These are phyloP conservation scores for Rugonectria rugulosa DNA, from an alignment of 2,329 filamentous ascomycete genomes.

Conservation along the genomic window DNA sequence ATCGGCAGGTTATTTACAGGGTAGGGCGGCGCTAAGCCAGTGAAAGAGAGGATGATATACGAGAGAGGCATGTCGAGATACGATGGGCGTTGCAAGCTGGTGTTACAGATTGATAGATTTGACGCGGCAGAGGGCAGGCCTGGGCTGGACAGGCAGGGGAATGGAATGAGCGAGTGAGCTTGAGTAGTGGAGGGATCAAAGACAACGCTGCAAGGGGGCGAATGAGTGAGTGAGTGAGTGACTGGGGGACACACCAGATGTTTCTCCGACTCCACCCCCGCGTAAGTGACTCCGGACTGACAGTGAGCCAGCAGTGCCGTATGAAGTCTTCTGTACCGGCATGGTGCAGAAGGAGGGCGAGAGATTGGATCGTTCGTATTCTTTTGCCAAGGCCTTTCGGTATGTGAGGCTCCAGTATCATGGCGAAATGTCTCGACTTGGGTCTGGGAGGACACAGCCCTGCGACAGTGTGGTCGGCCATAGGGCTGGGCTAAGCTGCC, in stretches of 20 bases:
- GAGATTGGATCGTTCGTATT: background rate
- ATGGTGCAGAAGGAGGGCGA: background rate
- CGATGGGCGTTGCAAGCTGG: constrained; percentile 1
- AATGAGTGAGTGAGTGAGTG: background rate
- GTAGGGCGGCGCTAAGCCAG: background rate
- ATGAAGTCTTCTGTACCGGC: too few species aligned
- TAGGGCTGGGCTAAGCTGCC: constrained; percentile 5
- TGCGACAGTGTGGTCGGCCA: background rate
- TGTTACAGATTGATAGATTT: constrained; percentile 18
- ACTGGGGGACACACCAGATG: background rate
- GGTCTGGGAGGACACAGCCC: background rate
- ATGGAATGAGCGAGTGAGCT: background rate
- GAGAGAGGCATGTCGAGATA: constrained; percentile 5
- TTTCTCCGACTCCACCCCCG: constrained; percentile 9
- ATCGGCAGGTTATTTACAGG: background rate
- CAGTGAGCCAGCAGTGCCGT: too few species aligned
- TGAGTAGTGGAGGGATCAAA: background rate
- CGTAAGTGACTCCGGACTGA: background rate
- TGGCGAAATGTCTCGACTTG: constrained; percentile 6
- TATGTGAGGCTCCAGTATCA: background rate
- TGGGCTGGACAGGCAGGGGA: constrained; percentile 5
- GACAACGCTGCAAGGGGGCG: background rate
- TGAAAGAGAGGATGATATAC: constrained; percentile 5
- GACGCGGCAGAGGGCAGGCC: constrained; percentile 6
- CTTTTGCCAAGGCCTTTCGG: background rate